Base-by-base conservation (phyloP, 148 eudicot species). In the Fagopyrum tataricum region DNA sequence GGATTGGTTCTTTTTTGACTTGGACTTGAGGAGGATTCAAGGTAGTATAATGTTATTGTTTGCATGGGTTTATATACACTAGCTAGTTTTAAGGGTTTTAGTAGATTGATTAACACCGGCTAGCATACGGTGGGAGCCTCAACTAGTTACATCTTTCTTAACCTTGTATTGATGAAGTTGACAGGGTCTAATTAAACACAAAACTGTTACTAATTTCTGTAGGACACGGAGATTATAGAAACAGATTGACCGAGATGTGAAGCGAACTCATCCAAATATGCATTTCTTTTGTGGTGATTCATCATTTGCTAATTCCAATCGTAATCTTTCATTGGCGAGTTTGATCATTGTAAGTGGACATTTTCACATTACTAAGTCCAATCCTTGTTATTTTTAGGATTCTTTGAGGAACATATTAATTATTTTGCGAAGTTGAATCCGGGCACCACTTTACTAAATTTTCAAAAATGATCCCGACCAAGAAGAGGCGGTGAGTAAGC, bases 211-310 rank as follows among this genome's bases (percentile, higher is more conserved):
- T 39, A 8, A 5, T 31, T 64, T 76, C 66, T 55, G 69, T 76
- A 96, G 99, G 99, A 92, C 80, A 82, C 96, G 44, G 99, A 96
- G 80, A 90, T 92, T 72, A 87, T 96, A 39, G 99, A 96, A n/a
- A 80, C 99, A 96, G 85, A 96, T 96, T 78, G 97, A 90, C 72
- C 87, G 99, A 56, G 99, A 96, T 87, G 99, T 96, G 71, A 88
- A 84, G 85, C 96, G 99, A 77, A 96, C 99, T 46, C 97, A 92
- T 78, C 99, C 99, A 40, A 97, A 90, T 83, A 84, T 92, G 85
- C 84, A 83, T 37, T 96, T 96, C 62, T 96, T 96, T 82, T 90
- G 92, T n/a, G 97, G 96, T 56, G 97, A 92, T 73, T 74, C 97
- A 0, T 41, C 79, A n/a, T 83, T 81, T 76, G 94, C 97, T 5